A percentile compares a stretch with the other conserved stretches of the same genome.
These are phyloP conservation scores for Fusarium sp. DNA, from an alignment of 2,329 filamentous ascomycete species.

Conservation along the genomic window DNA sequence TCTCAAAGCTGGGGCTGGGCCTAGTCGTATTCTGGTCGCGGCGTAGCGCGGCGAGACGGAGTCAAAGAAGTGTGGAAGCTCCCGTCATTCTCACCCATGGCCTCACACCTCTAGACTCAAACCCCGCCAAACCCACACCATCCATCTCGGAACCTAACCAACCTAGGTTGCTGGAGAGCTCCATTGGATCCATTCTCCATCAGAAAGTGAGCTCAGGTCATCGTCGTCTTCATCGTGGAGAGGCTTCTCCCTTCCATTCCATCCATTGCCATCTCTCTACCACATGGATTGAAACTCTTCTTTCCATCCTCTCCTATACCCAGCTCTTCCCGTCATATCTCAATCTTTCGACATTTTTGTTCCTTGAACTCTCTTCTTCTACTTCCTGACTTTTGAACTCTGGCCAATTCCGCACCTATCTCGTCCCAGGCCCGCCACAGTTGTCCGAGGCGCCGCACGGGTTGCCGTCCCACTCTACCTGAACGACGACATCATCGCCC, in stretches of 20 bases:
- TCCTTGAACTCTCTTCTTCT: neutral
- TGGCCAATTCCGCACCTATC: neutral
- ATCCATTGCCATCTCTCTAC: slow-evolving; percentile 14
- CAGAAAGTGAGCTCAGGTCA: neutral
- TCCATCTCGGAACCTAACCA: neutral
- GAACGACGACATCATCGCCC: slow-evolving; percentile 28
- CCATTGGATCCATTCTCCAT: neutral
- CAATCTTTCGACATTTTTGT: neutral
- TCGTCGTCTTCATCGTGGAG: slow-evolving; percentile 1
- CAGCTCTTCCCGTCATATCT: neutral
- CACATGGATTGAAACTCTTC: slow-evolving; percentile 10
- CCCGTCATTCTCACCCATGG: neutral
- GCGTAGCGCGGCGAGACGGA: neutral
- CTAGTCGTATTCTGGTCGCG: neutral
- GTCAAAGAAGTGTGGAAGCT: neutral
- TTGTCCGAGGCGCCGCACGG: slow-evolving; percentile 8
- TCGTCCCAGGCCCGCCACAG: neutral
- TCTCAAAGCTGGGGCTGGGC: neutral
- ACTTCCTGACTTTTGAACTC: neutral
- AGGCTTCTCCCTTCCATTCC: slow-evolving; percentile 32
- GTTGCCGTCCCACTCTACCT: slow-evolving; percentile 5
- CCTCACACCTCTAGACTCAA: neutral
- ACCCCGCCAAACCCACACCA: slow-evolving; percentile 1
- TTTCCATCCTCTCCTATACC: slow-evolving; percentile 1
- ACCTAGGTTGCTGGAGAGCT: neutral